Evolutionary conservation across 2,329 filamentous ascomycete genomes (phyloP), one percentile per base, ranked within the genome.

Genomic region (Penicillium janthinellum): DNA sequence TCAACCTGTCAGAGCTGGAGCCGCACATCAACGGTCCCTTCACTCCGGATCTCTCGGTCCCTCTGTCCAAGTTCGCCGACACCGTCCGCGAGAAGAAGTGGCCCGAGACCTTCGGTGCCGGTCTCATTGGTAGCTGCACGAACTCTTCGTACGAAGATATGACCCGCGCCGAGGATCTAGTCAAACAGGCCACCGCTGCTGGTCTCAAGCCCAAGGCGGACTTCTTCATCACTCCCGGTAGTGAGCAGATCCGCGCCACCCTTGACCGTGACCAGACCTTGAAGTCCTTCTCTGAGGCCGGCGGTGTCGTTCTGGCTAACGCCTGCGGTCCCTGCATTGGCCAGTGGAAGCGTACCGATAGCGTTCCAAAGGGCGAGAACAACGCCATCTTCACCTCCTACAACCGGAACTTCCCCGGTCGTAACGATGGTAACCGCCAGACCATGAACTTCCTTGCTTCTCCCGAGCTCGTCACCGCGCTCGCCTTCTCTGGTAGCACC

Each of bases 361-460:
- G 88, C 22, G 86, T 96, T 17, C 77, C 81, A 67, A 96, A 96
- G 80, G 93, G 92, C 63, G 91, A 93, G 59, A 82, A 86, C 56
- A 99, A 99, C 73, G 95, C 95, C 63, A 98, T 99, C 70, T 86
- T 99, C 71, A 94, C 92, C 10, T 97, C 93, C 0, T 99, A 97
- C 82, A 99, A 99, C 84, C 91, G 95, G 62, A 99, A 99, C 81
- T 99, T 99, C 83, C 91, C 91, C 53, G 94, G 92, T 62, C 90
- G 95, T 66, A 99, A 99, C 76, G 95, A 99, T 73, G 95, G 95
- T 63, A 99, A 99, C 81, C 88, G 91, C 22, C 88, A 90, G 44
- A 99, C 95, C 8, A 97, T 98, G 93, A 99, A 98, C 83, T 99
- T 99, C 81, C 86, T 99, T 54, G 94, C 95, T 10, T 97, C 93